Conservation (phyloP, 306 rosid genomes). For the Quercus engelmannii region DNA sequence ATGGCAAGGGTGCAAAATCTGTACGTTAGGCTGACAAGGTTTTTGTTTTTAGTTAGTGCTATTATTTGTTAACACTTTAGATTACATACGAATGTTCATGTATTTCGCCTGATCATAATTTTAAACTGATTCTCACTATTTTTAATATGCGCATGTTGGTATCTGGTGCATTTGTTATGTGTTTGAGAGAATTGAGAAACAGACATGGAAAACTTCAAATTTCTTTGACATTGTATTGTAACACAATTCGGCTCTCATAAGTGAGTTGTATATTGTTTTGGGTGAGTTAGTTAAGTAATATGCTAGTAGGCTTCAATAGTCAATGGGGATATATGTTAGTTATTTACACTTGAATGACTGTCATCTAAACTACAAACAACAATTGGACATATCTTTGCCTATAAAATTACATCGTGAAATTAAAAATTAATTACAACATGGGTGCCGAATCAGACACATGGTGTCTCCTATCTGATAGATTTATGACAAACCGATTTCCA, state of each 20-base stretch:
- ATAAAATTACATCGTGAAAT: background rate
- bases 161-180: too few species aligned
- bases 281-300: background rate
- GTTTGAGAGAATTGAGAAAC: too few species aligned
- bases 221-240: background rate
- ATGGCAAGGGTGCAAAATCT: constrained; percentile 73
- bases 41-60: constrained; percentile 23
- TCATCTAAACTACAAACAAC: too few species aligned
- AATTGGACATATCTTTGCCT: background rate
- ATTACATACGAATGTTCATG: constrained; percentile 12
- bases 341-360: too few species aligned
- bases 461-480: constrained; percentile 2
- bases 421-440: constrained; percentile 12
- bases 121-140: background rate
- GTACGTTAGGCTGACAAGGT: constrained; percentile 98
- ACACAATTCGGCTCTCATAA: background rate
- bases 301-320: background rate
- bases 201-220: too few species aligned
- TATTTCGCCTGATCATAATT: background rate
- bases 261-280: background rate
- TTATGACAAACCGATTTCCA: constrained; percentile 48
- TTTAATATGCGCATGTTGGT: too few species aligned
- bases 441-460: constrained; percentile 46
- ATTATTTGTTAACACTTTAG: constrained; percentile 8
- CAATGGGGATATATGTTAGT: background rate